A percentile compares a stretch with the other conserved stretches of the same genome.
These are phyloP conservation scores for Fusarium scirpi DNA, from an alignment of 2,329 filamentous ascomycete species.

Conservation along the genomic window DNA sequence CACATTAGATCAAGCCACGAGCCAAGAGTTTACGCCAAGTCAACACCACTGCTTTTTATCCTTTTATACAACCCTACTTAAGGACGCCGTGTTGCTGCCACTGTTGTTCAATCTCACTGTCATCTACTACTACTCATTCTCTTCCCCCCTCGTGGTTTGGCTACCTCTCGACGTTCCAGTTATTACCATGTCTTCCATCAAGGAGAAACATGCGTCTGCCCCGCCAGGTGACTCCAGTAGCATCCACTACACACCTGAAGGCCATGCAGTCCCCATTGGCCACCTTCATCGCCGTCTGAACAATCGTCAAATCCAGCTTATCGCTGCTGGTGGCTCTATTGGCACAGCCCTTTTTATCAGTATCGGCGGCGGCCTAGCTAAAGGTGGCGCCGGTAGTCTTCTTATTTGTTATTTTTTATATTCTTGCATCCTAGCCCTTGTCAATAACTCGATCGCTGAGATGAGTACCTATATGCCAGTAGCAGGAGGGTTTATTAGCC, in stretches of 20 bases:
- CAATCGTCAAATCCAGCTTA: conserved; percentile 47
- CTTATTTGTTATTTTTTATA: conserved; percentile 28
- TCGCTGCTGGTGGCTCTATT: conserved; percentile 36
- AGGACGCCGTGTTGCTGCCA: too few species aligned
- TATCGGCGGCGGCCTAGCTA: conserved; percentile 38
- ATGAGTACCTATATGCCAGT: conserved; percentile 40
- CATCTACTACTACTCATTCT: too few species aligned
- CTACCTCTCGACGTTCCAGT: too few species aligned
- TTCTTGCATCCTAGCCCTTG: conserved; percentile 27
- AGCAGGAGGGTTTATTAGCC: conserved; percentile 33
- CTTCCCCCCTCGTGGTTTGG: too few species aligned
- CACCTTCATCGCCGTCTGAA: conserved; percentile 34
- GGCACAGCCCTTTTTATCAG: conserved; percentile 40
- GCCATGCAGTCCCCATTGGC: conserved; percentile 16
- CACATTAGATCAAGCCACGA: too few species aligned
- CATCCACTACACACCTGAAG: background rate
- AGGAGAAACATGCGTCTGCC: too few species aligned
- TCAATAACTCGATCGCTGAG: conserved; percentile 39
- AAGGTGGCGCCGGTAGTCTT: conserved; percentile 31
- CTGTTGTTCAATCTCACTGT: too few species aligned
- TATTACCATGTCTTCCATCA: too few species aligned
- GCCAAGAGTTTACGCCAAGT: too few species aligned
- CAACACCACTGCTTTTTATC: too few species aligned
- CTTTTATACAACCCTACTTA: too few species aligned
- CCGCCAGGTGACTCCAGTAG: conserved; percentile 14